Percentiles rank a stretch among this genome's conserved stretches.
Conservation (phyloP, 441 rosid genomes). For the Pelargonium myrrhifolium region DNA sequence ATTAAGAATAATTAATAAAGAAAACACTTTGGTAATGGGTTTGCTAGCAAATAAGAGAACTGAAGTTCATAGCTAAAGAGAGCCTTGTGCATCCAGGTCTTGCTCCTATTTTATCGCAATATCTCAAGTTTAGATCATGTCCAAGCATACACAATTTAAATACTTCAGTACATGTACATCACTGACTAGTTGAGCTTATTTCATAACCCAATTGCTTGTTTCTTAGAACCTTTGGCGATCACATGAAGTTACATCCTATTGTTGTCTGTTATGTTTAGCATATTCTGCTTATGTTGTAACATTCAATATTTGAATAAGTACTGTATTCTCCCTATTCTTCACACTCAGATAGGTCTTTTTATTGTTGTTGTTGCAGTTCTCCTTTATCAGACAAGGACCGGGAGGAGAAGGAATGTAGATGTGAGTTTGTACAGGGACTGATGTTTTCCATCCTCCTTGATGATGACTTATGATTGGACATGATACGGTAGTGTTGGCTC, state of each 20-base stretch:
- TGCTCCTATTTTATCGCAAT: slow-evolving; percentile 7
- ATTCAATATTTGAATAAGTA: neutral
- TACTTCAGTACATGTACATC: neutral
- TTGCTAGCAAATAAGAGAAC: neutral
- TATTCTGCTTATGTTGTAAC: neutral
- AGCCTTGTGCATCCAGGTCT: neutral
- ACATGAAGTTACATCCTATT: neutral
- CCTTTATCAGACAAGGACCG: slow-evolving; percentile 37
- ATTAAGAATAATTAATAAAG: neutral
- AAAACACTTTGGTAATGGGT: neutral
- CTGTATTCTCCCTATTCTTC: neutral
- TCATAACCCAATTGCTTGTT: neutral
- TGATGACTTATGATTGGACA: slow-evolving; percentile 33
- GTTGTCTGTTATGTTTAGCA: neutral
- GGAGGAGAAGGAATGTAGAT: slow-evolving; percentile 35
- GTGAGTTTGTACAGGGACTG: slow-evolving; percentile 42
- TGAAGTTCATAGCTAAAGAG: neutral
- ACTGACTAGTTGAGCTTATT: neutral
- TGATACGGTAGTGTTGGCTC: neutral
- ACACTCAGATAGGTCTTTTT: neutral
- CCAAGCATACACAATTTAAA: neutral
- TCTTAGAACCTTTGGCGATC: too few relatives aligned
- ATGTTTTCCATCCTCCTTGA: slow-evolving; percentile 35
- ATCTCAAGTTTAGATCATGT: neutral
- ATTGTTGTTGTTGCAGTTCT: slow-evolving; percentile 28